Evolutionary conservation across 345 rosid genomes (phyloP), one percentile per base, ranked within the genome.

Genomic region (Dipteronia sinensis): DNA sequence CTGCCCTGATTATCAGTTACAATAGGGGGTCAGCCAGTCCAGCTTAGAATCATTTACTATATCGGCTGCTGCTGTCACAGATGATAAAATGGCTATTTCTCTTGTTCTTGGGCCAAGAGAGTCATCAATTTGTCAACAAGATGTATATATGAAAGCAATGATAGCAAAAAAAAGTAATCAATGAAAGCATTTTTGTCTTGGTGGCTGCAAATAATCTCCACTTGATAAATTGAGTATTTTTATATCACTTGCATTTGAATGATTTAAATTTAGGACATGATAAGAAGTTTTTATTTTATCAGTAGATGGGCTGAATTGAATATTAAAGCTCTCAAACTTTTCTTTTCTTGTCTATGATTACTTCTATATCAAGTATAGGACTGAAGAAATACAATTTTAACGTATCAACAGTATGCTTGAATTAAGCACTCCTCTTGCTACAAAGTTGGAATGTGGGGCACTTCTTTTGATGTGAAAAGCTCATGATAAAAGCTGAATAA

Each of bases 121-220:
- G 73, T 69, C 58, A 69, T 47, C 55, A 69, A 15, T 49, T 49
- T 25, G 38, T 23, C 61, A 25, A 49, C n/a, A 25, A 16, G 20
- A 15, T 69, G 16, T 49, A 49, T 49, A 49, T 11, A 11, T 13
- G 53, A 49, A 49, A 49, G 27, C 22, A 69, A 13, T 17, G 38
- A 69, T 23, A 17, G 73, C 73, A 46, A 69, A 69, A 46, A 22
- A 23, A 38, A 69, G 72, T 46, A 44, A 46, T 46, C 58, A 13
- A 29, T 12, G 4, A 22, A 46, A 46, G 69, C 69, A 31, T 65
- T 31, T 65, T 42, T 7, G 46, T 31, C 69, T 16, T 19, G 7
- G 1, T 4, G 23, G 10, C 22, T 65, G 69, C 23, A 69, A 23
- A 46, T 47, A 46, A 15, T n/a, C 16, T 20, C 29, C 19, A 46